Conservation (phyloP, 2,329 filamentous ascomycete species). For the Mycosphaerella sp. region DNA sequence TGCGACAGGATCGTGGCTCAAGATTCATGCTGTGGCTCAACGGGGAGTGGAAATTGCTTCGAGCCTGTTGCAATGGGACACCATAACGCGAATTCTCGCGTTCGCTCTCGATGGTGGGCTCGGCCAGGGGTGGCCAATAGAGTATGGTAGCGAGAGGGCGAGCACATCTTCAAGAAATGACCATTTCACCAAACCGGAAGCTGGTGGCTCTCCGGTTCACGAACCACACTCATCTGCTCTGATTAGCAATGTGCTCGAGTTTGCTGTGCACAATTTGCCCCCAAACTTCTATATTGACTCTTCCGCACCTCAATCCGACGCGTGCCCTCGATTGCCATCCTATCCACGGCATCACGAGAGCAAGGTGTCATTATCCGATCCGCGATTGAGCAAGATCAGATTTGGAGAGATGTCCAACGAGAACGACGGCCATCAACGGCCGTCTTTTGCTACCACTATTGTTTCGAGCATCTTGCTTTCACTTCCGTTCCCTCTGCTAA, state of each 20-base stretch:
- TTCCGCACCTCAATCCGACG: conserved; percentile 42
- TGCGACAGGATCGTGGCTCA: conserved; percentile 55
- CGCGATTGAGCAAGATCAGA: conserved; percentile 58
- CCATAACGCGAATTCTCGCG: conserved; percentile 54
- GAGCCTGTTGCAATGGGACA: conserved; percentile 56
- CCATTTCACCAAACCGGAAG: conserved; percentile 23
- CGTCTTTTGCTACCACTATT: conserved; percentile 39
- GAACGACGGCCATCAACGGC: conserved; percentile 38
- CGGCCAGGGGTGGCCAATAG: conserved; percentile 33
- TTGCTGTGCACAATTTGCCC: conserved; percentile 56
- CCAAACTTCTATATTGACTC: conserved; percentile 55
- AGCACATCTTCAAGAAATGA: conserved; percentile 35
- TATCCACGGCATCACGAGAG: conserved; percentile 25
- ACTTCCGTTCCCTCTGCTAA: conserved; percentile 61
- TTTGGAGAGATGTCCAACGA: conserved; percentile 61
- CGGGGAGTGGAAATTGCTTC: conserved; percentile 57
- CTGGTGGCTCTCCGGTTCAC: conserved; percentile 36
- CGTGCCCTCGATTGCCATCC: conserved; percentile 44
- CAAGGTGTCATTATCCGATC: conserved; percentile 40
- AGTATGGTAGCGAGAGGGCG: conserved; percentile 32
- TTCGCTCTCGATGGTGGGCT: conserved; percentile 51
- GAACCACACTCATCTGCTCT: conserved; percentile 52
- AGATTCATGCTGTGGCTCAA: conserved; percentile 48
- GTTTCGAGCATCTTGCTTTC: conserved; percentile 65
- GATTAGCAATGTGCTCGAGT: conserved; percentile 52